phyloP scores from a whole-genome alignment of 2,329 filamentous ascomycete genomes.

The Aspergillus sp. region DNA sequence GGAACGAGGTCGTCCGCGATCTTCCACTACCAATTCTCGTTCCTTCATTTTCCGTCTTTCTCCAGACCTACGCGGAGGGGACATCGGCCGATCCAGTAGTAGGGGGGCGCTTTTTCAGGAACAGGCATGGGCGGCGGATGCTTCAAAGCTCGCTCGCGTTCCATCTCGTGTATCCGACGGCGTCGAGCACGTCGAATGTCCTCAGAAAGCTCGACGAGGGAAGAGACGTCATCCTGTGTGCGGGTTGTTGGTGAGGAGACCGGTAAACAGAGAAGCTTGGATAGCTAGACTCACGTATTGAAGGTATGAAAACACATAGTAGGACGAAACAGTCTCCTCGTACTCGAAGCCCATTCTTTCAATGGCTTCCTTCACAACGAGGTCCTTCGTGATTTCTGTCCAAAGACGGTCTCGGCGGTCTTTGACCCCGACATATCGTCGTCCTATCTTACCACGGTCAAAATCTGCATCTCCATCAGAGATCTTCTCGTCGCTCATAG shows the following conservation, averaged over 20 bases:
- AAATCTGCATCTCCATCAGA: constrained; percentile 55
- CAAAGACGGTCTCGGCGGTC: constrained; percentile 66
- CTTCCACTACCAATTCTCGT: constrained; percentile 26
- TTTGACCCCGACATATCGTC: constrained; percentile 42
- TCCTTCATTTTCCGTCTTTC: constrained; percentile 24
- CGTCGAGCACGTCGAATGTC: constrained; percentile 69
- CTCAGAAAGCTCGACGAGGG: constrained; percentile 78
- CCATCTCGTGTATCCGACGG: constrained; percentile 59
- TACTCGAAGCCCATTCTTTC: constrained; percentile 81
- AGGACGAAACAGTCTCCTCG: constrained; percentile 86
- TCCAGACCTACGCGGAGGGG: constrained; percentile 19
- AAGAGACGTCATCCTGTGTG: constrained; percentile 78
- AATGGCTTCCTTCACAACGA: constrained; percentile 84
- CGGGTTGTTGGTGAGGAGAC: neutral
- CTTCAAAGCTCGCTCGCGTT: constrained; percentile 43
- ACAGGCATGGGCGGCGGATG: constrained; percentile 19
- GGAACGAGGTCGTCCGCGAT: constrained; percentile 14
- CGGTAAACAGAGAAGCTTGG: neutral
- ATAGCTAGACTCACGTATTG: constrained; percentile 67
- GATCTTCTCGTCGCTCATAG: constrained; percentile 62
- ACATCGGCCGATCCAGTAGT: constrained; percentile 17
- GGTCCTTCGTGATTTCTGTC: constrained; percentile 95
- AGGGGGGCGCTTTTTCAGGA: constrained; percentile 13
- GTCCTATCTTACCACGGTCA: constrained; percentile 42
- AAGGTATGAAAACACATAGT: constrained; percentile 90